Evolutionary conservation across 495 filamentous ascomycete genomes (phyloP).

Genomic region (Hypoxylon fragiforme): DNA sequence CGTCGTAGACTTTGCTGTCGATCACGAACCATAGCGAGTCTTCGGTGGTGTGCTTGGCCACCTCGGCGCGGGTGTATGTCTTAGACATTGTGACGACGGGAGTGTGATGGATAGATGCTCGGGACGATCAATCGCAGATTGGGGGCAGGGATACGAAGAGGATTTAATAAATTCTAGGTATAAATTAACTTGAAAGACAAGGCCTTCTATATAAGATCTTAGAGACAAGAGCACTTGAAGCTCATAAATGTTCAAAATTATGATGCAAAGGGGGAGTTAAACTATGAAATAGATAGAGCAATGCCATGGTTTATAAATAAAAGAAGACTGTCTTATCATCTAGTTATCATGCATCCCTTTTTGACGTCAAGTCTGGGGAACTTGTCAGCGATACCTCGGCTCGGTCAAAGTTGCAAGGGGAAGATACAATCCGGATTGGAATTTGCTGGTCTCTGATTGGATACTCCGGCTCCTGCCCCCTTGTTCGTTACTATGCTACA

Average conservation of each 20-base stretch:
- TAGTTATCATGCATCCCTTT: too few relatives aligned
- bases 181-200: too few relatives aligned
- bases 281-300: too few relatives aligned
- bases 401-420: background rate
- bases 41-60: conserved; percentile 80
- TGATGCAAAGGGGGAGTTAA: too few relatives aligned
- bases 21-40: conserved; percentile 81
- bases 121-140: background rate
- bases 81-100: conserved; percentile 34
- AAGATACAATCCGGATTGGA: background rate
- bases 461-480: background rate
- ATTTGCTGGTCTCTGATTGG: conserved; percentile 22
- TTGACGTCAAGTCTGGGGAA: conserved; percentile 14
- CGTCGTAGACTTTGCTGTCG: conserved; percentile 90
- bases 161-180: too few relatives aligned
- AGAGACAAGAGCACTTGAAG: too few relatives aligned
- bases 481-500: conserved; percentile 1
- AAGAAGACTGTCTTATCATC: too few relatives aligned
- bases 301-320: too few relatives aligned
- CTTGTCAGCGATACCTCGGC: conserved; percentile 22
- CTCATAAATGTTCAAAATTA: too few relatives aligned
- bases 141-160: background rate
- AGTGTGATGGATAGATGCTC: too few relatives aligned
- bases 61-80: conserved; percentile 71
- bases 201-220: too few relatives aligned